A percentile compares a stretch with the other conserved stretches of the same genome.
Conservation (phyloP, 495 filamentous ascomycete genomes). For the Daldinia bambusicola region DNA sequence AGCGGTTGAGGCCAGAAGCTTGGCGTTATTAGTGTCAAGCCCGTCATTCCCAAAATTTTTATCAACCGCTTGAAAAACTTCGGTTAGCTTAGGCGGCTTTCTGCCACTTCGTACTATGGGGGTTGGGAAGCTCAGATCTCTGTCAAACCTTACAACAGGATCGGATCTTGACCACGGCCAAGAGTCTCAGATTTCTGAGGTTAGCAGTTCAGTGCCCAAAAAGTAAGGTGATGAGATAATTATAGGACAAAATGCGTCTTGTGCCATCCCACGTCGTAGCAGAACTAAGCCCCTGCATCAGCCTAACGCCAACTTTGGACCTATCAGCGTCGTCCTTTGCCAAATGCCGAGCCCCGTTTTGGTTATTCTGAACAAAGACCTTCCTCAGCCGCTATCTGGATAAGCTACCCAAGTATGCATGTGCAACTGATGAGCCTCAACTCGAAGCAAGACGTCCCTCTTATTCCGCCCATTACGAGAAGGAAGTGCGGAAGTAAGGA, state of each 20-base stretch:
- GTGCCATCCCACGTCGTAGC: constrained; percentile 17
- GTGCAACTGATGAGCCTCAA: constrained; percentile 34
- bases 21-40: constrained; percentile 19
- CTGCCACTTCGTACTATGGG: constrained; percentile 11
- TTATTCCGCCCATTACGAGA: constrained; percentile 24
- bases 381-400: constrained; percentile 26
- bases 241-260: constrained; percentile 28
- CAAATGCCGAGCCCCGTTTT: constrained; percentile 34
- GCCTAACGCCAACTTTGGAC: constrained; percentile 19
- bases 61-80: constrained; percentile 24
- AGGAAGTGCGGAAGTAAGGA: constrained; percentile 18
- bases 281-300: constrained; percentile 41
- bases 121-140: constrained; percentile 4
- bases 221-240: constrained; percentile 39
- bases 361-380: constrained; percentile 19
- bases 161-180: constrained; percentile 36
- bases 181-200: constrained; percentile 32
- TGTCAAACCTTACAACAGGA: constrained; percentile 20
- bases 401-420: constrained; percentile 8
- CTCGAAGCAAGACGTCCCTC: constrained; percentile 26
- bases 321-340: constrained; percentile 34
- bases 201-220: constrained; percentile 28
- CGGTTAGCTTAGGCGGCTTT: constrained; percentile 14
- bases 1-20: constrained; percentile 16
- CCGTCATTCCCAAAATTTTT: constrained; percentile 26